phyloP scores from a whole-genome alignment of 441 rosid species.

The Melastoma candidum region DNA sequence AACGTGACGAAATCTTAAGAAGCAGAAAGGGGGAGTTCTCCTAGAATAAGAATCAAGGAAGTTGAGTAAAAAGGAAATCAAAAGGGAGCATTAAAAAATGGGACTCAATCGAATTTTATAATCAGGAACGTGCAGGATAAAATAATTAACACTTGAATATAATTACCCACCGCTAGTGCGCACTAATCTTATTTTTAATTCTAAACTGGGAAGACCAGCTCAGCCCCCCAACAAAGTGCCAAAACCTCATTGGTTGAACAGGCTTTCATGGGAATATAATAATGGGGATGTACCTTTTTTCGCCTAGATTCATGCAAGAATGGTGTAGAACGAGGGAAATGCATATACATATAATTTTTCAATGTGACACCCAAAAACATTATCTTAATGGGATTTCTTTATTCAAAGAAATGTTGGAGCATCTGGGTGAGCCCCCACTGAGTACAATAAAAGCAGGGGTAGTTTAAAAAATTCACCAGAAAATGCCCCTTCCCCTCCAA shows the following conservation, averaged over 20 bases:
- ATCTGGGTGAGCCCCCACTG: too few relatives aligned
- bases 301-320: slow-evolving; percentile 8
- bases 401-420: too few relatives aligned
- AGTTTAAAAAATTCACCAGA: too few relatives aligned
- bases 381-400: too few relatives aligned
- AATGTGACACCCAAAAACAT: too few relatives aligned
- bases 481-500: too few relatives aligned
- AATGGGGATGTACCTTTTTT: neutral
- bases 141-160: neutral
- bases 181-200: slow-evolving; percentile 4
- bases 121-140: slow-evolving; percentile 9
- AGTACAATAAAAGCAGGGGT: too few relatives aligned
- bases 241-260: neutral
- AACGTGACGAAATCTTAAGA: too few relatives aligned
- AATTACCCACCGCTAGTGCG: slow-evolving; percentile 1
- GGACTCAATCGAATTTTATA: slow-evolving; percentile 16
- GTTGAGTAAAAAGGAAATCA: slow-evolving; percentile 10
- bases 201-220: neutral
- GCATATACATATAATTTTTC: too few relatives aligned
- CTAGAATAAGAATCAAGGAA: too few relatives aligned
- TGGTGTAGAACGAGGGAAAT: neutral
- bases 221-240: neutral
- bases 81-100: slow-evolving; percentile 5
- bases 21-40: too few relatives aligned
- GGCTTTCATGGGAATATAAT: neutral